A percentile compares a stretch with the other conserved stretches of the same genome.
Evolutionary conservation across 2,329 filamentous ascomycete species (phyloP).

Genomic region (Bipolaris bicolor): DNA sequence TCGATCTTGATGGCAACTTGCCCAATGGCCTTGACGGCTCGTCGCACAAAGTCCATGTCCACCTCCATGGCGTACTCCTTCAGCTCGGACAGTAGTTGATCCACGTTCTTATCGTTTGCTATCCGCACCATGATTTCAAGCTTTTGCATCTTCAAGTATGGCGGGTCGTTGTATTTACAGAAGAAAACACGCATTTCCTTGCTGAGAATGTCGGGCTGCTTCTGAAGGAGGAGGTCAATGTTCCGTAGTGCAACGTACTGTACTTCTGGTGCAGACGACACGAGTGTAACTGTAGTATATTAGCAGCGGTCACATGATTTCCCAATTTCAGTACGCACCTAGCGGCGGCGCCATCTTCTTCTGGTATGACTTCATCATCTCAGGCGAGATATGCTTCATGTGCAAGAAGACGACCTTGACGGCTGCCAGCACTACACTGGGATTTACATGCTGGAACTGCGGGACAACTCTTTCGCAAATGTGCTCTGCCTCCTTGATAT

Average conservation of each 20-base stretch:
- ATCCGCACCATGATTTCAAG: constrained; percentile 99
- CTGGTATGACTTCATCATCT: constrained; percentile 81
- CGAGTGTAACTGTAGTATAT: constrained; percentile 76
- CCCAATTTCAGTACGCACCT: constrained; percentile 60
- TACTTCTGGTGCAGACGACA: constrained; percentile 94
- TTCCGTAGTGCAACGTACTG: constrained; percentile 97
- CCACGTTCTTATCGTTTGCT: constrained; percentile 95
- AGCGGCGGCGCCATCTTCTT: constrained; percentile 99
- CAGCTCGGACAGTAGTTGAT: constrained; percentile 89
- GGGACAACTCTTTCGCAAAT: constrained; percentile 96
- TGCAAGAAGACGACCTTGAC: constrained; percentile 98
- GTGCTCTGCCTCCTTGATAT: constrained; percentile 95
- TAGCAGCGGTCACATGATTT: constrained; percentile 25
- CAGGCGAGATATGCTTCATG: constrained; percentile 82
- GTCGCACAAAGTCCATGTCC: constrained; percentile 97
- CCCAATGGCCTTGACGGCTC: constrained; percentile 93
- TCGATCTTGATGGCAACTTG: constrained; percentile 99
- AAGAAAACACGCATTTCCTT: constrained; percentile 99
- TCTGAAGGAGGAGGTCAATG: constrained; percentile 93
- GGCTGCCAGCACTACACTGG: constrained; percentile 94
- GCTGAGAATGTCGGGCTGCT: constrained; percentile 93
- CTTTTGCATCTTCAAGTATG: constrained; percentile 96
- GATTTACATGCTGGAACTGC: constrained; percentile 98
- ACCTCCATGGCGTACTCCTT: constrained; percentile 98
- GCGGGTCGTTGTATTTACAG: constrained; percentile 99